phyloP scores from a whole-genome alignment of 345 rosid genomes.

The Populus tremula region DNA sequence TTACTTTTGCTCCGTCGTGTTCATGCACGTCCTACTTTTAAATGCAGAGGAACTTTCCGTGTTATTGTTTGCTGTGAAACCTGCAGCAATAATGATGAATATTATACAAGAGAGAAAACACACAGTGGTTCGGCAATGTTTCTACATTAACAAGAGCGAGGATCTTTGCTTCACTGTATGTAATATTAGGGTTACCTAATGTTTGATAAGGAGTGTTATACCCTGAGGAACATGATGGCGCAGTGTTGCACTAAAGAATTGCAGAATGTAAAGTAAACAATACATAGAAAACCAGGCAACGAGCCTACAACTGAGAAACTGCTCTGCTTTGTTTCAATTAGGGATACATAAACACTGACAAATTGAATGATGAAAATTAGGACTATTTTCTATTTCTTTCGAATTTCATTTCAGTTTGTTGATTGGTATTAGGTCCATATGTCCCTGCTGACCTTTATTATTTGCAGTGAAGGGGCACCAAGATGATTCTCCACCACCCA shows the following conservation, averaged over 20 bases:
- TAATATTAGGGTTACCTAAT: not conserved
- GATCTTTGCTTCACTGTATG: not conserved
- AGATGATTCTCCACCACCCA: conserved; percentile 28
- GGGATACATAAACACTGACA: not conserved
- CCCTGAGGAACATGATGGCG: not conserved
- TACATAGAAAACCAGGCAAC: not conserved
- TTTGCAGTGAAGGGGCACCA: conserved; percentile 38
- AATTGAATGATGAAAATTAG: not conserved
- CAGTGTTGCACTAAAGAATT: not conserved
- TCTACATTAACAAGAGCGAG: no score
- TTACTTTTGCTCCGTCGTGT: not conserved
- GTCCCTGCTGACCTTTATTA: not conserved
- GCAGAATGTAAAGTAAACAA: not conserved
- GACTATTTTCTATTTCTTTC: not conserved
- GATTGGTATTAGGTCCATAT: not conserved
- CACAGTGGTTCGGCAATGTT: no score
- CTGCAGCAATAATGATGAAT: no score
- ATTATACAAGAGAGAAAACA: no score
- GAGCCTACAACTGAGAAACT: not conserved
- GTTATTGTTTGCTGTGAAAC: no score
- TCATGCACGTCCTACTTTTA: not conserved
- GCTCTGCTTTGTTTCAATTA: not conserved
- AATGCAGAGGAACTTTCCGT: not conserved
- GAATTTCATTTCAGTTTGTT: not conserved
- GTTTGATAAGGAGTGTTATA: not conserved